Conservation (phyloP, 805 yeast species). For the Lachancea nothofagi region DNA sequence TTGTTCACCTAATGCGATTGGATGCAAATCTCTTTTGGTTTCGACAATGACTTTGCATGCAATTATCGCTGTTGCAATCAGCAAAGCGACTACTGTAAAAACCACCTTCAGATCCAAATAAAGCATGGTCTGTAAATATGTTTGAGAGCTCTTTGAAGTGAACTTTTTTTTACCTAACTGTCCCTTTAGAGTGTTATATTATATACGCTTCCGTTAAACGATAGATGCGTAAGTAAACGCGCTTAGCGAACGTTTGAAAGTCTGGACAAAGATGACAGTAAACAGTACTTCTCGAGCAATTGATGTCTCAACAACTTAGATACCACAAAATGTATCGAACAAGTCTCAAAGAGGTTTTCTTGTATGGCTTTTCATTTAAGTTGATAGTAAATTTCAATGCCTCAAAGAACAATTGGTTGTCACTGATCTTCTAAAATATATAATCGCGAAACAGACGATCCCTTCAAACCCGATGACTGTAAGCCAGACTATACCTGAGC, state of each 20-base stretch:
- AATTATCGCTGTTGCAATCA: slow-evolving; percentile 16
- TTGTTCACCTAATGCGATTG: slow-evolving; percentile 56
- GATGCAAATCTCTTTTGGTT: slow-evolving; percentile 48
- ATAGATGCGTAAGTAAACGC: not conserved
- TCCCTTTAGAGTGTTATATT: too few species aligned
- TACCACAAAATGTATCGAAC: too few species aligned
- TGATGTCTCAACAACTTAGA: too few species aligned
- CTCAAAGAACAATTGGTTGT: too few species aligned
- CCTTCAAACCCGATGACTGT: slow-evolving; percentile 1
- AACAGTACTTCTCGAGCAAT: not conserved
- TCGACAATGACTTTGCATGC: slow-evolving; percentile 21
- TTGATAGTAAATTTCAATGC: too few species aligned
- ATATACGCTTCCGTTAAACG: not conserved
- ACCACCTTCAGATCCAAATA: slow-evolving; percentile 8
- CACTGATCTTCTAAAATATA: not conserved
- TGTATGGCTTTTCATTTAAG: too few species aligned
- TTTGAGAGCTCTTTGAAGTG: too few species aligned
- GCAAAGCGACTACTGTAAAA: slow-evolving; percentile 10
- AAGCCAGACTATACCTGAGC: not conserved
- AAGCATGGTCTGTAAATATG: too few species aligned
- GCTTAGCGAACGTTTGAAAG: not conserved
- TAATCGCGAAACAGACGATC: too few species aligned
- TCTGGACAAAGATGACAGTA: too few species aligned
- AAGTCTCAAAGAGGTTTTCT: too few species aligned
- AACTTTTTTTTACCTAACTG: too few species aligned